Evolutionary conservation across 1,139 yeast genomes (phyloP), one percentile per base, ranked within the genome.

Genomic region (Saccharomyces hybrid): DNA sequence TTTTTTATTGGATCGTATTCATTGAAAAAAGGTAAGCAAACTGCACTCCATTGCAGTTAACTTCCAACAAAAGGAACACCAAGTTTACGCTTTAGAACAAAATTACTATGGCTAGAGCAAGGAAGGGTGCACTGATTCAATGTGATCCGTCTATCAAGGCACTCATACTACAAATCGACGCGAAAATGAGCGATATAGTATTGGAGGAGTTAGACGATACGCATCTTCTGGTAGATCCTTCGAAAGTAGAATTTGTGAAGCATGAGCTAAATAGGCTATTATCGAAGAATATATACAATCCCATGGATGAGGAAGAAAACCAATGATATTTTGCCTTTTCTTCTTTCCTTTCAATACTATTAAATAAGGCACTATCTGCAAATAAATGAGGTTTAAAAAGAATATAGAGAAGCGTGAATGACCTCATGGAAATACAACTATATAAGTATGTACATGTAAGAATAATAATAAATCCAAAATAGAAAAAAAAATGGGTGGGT

Each of bases 91-190:
- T 19, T 19, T 19, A 19, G 19, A 19, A 19, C 19, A 19, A 19
- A 19, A 19, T 19, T 19, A 19, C 19, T 19, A 19, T 70, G 73
- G 67, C 71, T 5, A 62, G 71, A 53, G 73, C 72, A 14, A 67
- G 71, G 47, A 61, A 61, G 67, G 76, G 77, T n/a, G 68, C 72
- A 2, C 55, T 74, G 29, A 62, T 73, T 14, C 73, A 73, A 52
- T 73, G 97, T 70, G 99, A 93, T 69, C 97, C 99, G 1, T 88
- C 97, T 0, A 90, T 93, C 58, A 78, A 84, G 58, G 97, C 98
- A 0, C 75, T 93, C 52, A 87, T 93, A 3, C 72, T 91, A 38
- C 88, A 85, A 65, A 86, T 90, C 47, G 97, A 90, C 69, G 74
- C 88, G 0, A 80, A 80, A 46, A 59, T 61, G 49, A 73, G 78